These are phyloP conservation scores for Mycosarcoma maydis DNA, from an alignment of 1,284 basidiomycete genomes.

Conservation along the genomic window DNA sequence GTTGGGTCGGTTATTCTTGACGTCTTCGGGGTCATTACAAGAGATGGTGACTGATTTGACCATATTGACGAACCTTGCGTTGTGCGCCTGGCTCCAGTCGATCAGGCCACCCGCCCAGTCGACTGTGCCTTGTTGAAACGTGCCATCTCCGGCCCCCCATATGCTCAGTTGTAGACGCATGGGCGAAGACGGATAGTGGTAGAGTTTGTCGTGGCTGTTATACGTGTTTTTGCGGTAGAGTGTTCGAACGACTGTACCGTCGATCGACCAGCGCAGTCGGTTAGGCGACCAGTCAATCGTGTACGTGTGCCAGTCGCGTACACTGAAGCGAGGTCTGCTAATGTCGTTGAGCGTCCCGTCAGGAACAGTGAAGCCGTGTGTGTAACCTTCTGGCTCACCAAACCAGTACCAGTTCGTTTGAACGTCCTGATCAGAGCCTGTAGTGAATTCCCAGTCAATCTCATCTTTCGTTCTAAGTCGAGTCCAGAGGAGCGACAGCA, in stretches of 20 bases:
- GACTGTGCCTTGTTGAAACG: slow-evolving; percentile 31
- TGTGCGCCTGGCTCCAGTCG: slow-evolving; percentile 42
- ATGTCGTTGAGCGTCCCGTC: slow-evolving; percentile 6
- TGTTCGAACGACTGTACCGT: slow-evolving; percentile 44
- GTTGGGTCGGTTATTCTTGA: slow-evolving; percentile 20
- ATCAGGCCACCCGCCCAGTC: slow-evolving; percentile 54
- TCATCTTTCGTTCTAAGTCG: slow-evolving; percentile 51
- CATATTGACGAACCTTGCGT: slow-evolving; percentile 36
- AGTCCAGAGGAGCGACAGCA: too few species aligned
- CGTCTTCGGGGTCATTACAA: slow-evolving; percentile 38
- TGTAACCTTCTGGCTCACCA: slow-evolving; percentile 36
- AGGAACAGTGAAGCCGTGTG: slow-evolving; percentile 33
- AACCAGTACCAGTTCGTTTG: slow-evolving; percentile 48
- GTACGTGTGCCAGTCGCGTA: slow-evolving; percentile 44
- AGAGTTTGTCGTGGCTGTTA: slow-evolving; percentile 23
- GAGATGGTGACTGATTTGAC: slow-evolving; percentile 34
- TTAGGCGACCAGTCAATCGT: slow-evolving; percentile 51
- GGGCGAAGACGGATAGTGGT: slow-evolving; percentile 49
- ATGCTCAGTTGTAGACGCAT: slow-evolving; percentile 48
- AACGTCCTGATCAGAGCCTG: slow-evolving; percentile 14
- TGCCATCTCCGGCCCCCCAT: slow-evolving; percentile 51
- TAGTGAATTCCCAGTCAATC: slow-evolving; percentile 53
- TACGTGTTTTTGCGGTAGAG: slow-evolving; percentile 39
- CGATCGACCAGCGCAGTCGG: slow-evolving; percentile 47
- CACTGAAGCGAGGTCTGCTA: slow-evolving; percentile 10